A percentile compares a stretch with the other conserved stretches of the same genome.
These are phyloP conservation scores for Sarocladium brachiariae DNA, from an alignment of 2,329 filamentous ascomycete genomes.

Conservation along the genomic window DNA sequence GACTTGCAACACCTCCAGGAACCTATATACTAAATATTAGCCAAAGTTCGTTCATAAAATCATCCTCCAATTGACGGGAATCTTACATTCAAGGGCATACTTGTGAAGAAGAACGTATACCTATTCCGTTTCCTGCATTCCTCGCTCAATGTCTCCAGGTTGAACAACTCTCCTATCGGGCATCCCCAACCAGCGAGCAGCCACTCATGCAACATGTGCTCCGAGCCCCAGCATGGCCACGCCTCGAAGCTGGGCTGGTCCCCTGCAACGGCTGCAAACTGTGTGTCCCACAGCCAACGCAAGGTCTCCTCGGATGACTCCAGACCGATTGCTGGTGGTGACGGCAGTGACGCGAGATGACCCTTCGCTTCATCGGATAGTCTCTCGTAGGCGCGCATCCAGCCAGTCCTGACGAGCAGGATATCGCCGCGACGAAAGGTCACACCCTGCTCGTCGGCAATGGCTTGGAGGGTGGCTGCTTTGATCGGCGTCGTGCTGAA, in stretches of 20 bases:
- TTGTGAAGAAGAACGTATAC: conserved; percentile 35
- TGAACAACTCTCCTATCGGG: conserved; percentile 43
- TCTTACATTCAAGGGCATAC: conserved; percentile 27
- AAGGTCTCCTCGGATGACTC: conserved; percentile 40
- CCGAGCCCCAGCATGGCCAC: conserved; percentile 30
- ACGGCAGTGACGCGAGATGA: conserved; percentile 23
- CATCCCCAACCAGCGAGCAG: conserved; percentile 43
- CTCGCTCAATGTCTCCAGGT: conserved; percentile 31
- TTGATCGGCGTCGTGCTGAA: conserved; percentile 37
- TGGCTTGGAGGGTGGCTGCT: conserved; percentile 31
- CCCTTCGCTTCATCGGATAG: conserved; percentile 29
- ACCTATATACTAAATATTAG: conserved; percentile 17
- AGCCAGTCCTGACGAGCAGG: conserved; percentile 48
- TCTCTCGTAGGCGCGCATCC: conserved; percentile 35
- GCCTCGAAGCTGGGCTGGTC: conserved; percentile 48
- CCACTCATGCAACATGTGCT: conserved; percentile 35
- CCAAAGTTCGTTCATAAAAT: neutral
- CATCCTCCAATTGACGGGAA: too few relatives aligned
- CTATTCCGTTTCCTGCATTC: conserved; percentile 23
- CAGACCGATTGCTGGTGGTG: conserved; percentile 32
- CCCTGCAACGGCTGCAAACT: conserved; percentile 48
- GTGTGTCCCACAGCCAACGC: conserved; percentile 51
- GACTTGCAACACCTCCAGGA: conserved; percentile 30
- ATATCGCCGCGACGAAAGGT: conserved; percentile 45
- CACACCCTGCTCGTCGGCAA: conserved; percentile 36